Conservation (phyloP, 768 basidiomycete species). For the Daedaleopsis nitida region DNA sequence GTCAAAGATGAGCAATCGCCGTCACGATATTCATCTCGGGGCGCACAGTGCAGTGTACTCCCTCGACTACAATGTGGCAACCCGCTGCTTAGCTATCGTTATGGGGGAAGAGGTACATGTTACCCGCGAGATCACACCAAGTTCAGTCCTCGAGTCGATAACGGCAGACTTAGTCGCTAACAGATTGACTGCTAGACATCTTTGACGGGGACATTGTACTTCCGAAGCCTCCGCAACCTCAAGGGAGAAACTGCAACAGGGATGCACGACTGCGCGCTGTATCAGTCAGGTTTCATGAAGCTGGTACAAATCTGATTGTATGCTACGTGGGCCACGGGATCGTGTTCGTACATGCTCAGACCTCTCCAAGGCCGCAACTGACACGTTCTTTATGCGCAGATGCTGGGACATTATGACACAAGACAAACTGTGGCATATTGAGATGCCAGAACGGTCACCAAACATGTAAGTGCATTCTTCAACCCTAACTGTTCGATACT, state of each 20-base stretch:
- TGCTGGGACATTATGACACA: neutral
- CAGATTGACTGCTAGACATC: too few relatives aligned
- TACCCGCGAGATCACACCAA: neutral
- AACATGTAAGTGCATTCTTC: neutral
- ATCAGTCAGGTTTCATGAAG: neutral
- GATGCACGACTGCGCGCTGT: neutral
- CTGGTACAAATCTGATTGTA: neutral
- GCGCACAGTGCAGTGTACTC: neutral
- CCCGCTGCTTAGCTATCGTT: neutral
- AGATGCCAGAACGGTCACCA: neutral
- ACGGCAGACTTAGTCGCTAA: too few relatives aligned
- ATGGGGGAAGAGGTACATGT: neutral
- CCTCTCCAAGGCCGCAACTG: too few relatives aligned
- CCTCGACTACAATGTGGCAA: neutral
- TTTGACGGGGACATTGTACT: neutral
- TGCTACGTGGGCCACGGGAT: neutral
- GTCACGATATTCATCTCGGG: neutral
- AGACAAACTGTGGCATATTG: neutral
- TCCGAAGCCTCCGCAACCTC: neutral
- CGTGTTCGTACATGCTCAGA: too few relatives aligned
- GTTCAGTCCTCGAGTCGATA: neutral
- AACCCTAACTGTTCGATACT: too few relatives aligned
- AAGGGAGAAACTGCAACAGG: neutral
- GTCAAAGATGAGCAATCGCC: neutral
- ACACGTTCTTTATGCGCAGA: too few relatives aligned